Percentiles rank a stretch among this genome's conserved stretches.
Conservation (phyloP, 2,329 filamentous ascomycete genomes). For the Aspergillus unguis region DNA sequence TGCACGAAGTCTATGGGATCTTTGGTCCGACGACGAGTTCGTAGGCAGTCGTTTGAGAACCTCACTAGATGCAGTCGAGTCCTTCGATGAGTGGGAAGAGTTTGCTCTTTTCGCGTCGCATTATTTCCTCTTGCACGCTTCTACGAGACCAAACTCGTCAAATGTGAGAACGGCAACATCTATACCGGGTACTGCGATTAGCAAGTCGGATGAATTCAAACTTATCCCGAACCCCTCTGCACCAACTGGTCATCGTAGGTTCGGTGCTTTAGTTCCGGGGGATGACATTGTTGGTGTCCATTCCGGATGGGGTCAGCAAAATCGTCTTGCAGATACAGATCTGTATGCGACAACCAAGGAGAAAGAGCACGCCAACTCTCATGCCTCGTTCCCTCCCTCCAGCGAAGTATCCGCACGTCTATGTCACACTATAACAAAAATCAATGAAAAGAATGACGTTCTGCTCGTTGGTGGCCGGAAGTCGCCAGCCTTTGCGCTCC, state of each 20-base stretch:
- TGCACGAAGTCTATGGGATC: constrained; percentile 72
- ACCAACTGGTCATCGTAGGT: constrained; percentile 54
- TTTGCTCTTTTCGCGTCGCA: constrained; percentile 81
- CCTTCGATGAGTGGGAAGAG: constrained; percentile 96
- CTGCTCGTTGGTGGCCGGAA: constrained; percentile 73
- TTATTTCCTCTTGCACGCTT: constrained; percentile 74
- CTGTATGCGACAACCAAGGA: constrained; percentile 48
- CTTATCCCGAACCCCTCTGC: constrained; percentile 25
- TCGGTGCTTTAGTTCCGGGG: constrained; percentile 54
- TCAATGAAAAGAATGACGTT: constrained; percentile 53
- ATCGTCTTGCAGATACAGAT: constrained; percentile 48
- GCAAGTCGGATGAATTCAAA: constrained; percentile 16
- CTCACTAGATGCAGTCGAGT: constrained; percentile 67
- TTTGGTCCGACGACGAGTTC: constrained; percentile 71
- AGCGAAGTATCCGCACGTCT: constrained; percentile 49
- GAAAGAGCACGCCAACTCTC: constrained; percentile 47
- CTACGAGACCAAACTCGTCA: constrained; percentile 27
- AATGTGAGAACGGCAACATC: neutral
- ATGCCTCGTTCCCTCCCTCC: constrained; percentile 43
- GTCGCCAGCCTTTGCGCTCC: constrained; percentile 67
- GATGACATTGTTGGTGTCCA: constrained; percentile 35
- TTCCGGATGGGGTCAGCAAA: constrained; percentile 45
- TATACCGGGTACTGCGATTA: neutral
- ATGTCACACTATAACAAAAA: constrained; percentile 71
- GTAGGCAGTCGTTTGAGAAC: constrained; percentile 58